Conservation (phyloP, 1,139 yeast genomes). For the Citeromyces hawaiiensis region DNA sequence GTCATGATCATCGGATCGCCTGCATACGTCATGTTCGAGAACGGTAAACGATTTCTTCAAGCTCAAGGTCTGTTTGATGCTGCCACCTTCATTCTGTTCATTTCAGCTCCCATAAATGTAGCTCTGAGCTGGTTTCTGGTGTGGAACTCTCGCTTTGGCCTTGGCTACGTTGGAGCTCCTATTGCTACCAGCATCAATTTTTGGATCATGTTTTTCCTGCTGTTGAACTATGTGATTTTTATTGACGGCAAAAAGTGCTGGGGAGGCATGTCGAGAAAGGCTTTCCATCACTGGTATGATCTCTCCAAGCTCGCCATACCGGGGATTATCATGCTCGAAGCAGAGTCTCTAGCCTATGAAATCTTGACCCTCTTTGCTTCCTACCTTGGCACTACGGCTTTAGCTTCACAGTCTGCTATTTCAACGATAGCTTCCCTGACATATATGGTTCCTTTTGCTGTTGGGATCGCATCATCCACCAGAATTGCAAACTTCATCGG, state of each 20-base stretch:
- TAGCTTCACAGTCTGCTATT: slow-evolving; percentile 48
- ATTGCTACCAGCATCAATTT: slow-evolving; percentile 58
- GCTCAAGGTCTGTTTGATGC: slow-evolving; percentile 93
- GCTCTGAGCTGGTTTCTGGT: slow-evolving; percentile 63
- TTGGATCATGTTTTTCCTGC: slow-evolving; percentile 49
- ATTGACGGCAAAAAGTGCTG: slow-evolving; percentile 64
- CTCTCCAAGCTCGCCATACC: slow-evolving; percentile 38
- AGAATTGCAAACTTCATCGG: slow-evolving; percentile 60
- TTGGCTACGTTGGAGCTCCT: slow-evolving; percentile 65
- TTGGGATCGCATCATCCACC: slow-evolving; percentile 47
- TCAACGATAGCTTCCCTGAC: slow-evolving; percentile 36
- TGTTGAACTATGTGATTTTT: slow-evolving; percentile 38
- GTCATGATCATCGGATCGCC: slow-evolving; percentile 69
- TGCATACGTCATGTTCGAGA: slow-evolving; percentile 73
- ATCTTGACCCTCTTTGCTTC: slow-evolving; percentile 41
- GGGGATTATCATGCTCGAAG: slow-evolving; percentile 44
- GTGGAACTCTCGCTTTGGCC: slow-evolving; percentile 49
- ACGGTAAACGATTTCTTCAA: slow-evolving; percentile 70
- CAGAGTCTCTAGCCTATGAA: slow-evolving; percentile 47
- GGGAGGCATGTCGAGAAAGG: slow-evolving; percentile 41
- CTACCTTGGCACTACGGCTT: slow-evolving; percentile 36
- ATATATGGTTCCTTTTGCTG: slow-evolving; percentile 42
- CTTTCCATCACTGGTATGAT: slow-evolving; percentile 39
- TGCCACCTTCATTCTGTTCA: slow-evolving; percentile 61
- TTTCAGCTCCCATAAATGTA: slow-evolving; percentile 74